phyloP scores from a whole-genome alignment of 2,329 filamentous ascomycete species.

The Ophiocordyceps camponoti-leonardi region DNA sequence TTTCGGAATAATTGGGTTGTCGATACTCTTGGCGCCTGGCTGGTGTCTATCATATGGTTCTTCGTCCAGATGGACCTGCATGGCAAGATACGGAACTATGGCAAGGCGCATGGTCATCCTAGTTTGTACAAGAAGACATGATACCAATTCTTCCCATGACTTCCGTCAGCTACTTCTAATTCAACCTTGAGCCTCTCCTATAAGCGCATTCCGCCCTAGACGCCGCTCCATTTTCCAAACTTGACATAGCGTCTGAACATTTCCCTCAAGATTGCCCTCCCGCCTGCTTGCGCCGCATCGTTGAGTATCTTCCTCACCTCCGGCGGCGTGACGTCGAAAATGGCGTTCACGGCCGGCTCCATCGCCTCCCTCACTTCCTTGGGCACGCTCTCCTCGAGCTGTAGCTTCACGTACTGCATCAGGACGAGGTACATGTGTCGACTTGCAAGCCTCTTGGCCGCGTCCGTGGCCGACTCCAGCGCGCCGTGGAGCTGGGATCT shows the following conservation, averaged over 20 bases:
- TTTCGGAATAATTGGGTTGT: conserved; percentile 40
- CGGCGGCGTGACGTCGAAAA: conserved; percentile 39
- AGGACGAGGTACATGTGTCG: conserved; percentile 45
- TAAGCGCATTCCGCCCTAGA: conserved; percentile 17
- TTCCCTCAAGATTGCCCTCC: conserved; percentile 38
- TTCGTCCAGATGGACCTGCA: conserved; percentile 40
- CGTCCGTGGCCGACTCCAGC: conserved; percentile 42
- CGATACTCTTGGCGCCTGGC: conserved; percentile 38
- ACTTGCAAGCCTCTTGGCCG: conserved; percentile 42
- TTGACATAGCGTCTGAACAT: conserved; percentile 42
- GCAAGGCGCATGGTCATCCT: conserved; percentile 41
- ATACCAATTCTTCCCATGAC: neutral
- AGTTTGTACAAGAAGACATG: conserved; percentile 21
- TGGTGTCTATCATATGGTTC: conserved; percentile 37
- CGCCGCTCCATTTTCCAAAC: conserved; percentile 47
- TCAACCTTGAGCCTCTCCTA: neutral
- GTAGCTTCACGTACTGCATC: conserved; percentile 41
- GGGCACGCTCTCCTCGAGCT: conserved; percentile 36
- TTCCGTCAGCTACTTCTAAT: neutral
- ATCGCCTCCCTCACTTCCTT: conserved; percentile 35
- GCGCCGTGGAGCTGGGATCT: conserved; percentile 23
- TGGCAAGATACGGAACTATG: conserved; percentile 37
- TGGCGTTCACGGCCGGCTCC: conserved; percentile 38
- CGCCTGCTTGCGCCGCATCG: conserved; percentile 40
- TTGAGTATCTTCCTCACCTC: conserved; percentile 39